Evolutionary conservation across 257 asterid species (phyloP).

Genomic region (Penstemon davidsonii): DNA sequence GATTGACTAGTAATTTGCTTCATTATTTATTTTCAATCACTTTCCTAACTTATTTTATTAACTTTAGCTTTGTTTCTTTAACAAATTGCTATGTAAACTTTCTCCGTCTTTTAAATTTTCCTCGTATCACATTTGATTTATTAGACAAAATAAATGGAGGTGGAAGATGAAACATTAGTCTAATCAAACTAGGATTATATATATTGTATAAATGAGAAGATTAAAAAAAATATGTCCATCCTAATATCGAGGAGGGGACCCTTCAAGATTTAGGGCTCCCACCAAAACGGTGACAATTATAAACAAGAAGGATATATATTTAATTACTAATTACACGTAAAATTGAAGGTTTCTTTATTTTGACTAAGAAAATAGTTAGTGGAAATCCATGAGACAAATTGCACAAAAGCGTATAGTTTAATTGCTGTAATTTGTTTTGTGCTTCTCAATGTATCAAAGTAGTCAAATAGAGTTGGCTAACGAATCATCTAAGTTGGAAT

Average conservation of each 20-base stretch:
- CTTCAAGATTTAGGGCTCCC: slow-evolving; percentile 36
- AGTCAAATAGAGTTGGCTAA: slow-evolving; percentile 53
- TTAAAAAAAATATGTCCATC: slow-evolving; percentile 12
- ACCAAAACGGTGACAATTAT: slow-evolving; percentile 39
- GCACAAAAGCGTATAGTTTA: slow-evolving; percentile 41
- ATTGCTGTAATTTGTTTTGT: slow-evolving; percentile 19
- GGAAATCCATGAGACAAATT: slow-evolving; percentile 41
- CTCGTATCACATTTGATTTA: too few species aligned
- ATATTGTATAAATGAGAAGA: slow-evolving; percentile 8
- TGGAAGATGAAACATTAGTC: slow-evolving; percentile 24
- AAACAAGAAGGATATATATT: slow-evolving; percentile 31
- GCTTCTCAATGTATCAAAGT: slow-evolving; percentile 18
- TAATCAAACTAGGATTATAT: slow-evolving; percentile 25
- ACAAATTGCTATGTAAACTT: too few species aligned
- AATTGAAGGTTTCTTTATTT: slow-evolving; percentile 7
- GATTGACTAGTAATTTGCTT: too few species aligned
- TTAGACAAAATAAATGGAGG: slow-evolving; percentile 16
- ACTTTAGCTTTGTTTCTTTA: too few species aligned
- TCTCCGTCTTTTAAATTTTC: too few species aligned
- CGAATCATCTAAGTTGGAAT: slow-evolving; percentile 1
- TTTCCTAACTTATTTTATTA: too few species aligned
- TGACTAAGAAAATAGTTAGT: slow-evolving; percentile 33
- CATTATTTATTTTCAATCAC: too few species aligned
- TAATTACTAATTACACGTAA: slow-evolving; percentile 13
- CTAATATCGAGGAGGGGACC: slow-evolving; percentile 30